phyloP scores from a whole-genome alignment of 176 grass and related monocot genomes.

The Aechmea fasciata region DNA sequence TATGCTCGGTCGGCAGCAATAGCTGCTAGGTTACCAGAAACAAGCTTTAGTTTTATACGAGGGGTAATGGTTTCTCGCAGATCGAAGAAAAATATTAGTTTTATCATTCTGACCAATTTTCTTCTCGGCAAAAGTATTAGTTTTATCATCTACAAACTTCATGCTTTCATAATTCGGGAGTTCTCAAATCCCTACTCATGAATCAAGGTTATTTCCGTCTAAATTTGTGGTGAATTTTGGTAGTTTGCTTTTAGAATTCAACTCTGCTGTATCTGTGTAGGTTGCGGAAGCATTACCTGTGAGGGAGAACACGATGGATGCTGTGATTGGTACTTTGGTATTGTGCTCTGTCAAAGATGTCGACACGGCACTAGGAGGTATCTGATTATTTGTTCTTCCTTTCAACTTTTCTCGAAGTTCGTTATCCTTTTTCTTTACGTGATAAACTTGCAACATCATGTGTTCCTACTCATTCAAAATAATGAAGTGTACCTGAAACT shows the following conservation, averaged over 20 bases:
- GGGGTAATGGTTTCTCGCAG: conserved; percentile 39
- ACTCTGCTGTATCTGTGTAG: conserved; percentile 29
- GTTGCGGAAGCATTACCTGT: conserved; percentile 66
- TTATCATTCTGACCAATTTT: too few relatives aligned
- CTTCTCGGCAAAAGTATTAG: too few relatives aligned
- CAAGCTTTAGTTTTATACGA: conserved; percentile 56
- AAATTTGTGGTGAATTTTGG: background rate
- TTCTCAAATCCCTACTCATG: background rate
- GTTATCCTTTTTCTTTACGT: too few relatives aligned
- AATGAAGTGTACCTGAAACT: too few relatives aligned
- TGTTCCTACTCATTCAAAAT: too few relatives aligned
- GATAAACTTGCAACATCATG: too few relatives aligned
- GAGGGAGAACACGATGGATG: conserved; percentile 68
- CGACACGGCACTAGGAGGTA: conserved; percentile 50
- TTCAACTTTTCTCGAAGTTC: background rate
- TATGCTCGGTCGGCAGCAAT: conserved; percentile 54
- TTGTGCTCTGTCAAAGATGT: conserved; percentile 68
- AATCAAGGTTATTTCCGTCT: background rate
- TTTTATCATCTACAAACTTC: too few relatives aligned
- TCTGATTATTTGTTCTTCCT: background rate
- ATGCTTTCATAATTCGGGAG: background rate
- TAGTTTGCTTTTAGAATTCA: background rate
- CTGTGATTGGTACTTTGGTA: conserved; percentile 65
- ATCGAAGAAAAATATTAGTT: background rate
- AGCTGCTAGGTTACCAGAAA: conserved; percentile 39